Percentiles rank a stretch among this genome's conserved stretches.
phyloP scores from a whole-genome alignment of 805 yeast species.

The Saturnispora galanensis region DNA sequence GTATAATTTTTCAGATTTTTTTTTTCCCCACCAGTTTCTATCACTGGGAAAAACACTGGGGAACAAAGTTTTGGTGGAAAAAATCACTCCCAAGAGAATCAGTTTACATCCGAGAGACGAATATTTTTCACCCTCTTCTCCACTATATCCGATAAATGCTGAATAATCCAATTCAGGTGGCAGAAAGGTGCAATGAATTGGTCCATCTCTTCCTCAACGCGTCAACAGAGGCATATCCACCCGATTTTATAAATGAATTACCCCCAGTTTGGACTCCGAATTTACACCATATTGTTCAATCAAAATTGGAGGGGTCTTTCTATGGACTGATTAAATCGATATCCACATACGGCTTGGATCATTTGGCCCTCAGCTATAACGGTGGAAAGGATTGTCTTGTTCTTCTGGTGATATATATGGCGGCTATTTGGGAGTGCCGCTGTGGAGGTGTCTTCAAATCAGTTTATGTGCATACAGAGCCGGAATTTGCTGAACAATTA shows the following conservation, averaged over 20 bases:
- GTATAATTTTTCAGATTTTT: too few relatives aligned
- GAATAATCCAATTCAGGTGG: neutral
- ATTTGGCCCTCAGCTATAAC: constrained; percentile 76
- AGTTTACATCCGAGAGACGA: neutral
- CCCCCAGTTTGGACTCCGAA: constrained; percentile 3
- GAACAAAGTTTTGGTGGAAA: neutral
- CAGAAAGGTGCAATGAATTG: neutral
- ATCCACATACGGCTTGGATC: constrained; percentile 26
- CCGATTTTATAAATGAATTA: neutral
- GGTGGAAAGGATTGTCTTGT: constrained; percentile 98
- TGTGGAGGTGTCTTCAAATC: constrained; percentile 24
- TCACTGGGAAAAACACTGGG: too few relatives aligned
- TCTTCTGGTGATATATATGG: constrained; percentile 64
- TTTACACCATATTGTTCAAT: constrained; percentile 17
- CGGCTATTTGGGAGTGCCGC: constrained; percentile 31
- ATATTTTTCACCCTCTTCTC: too few relatives aligned
- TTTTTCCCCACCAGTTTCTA: too few relatives aligned
- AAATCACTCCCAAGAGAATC: neutral
- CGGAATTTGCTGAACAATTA: constrained; percentile 62
- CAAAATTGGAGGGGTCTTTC: constrained; percentile 18
- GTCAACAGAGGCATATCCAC: neutral
- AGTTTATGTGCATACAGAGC: constrained; percentile 70
- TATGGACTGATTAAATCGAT: constrained; percentile 15
- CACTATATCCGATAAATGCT: too few relatives aligned
- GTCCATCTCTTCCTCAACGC: neutral